Conservation (phyloP, 805 yeast genomes). For the Jamesozyma rosinii region DNA sequence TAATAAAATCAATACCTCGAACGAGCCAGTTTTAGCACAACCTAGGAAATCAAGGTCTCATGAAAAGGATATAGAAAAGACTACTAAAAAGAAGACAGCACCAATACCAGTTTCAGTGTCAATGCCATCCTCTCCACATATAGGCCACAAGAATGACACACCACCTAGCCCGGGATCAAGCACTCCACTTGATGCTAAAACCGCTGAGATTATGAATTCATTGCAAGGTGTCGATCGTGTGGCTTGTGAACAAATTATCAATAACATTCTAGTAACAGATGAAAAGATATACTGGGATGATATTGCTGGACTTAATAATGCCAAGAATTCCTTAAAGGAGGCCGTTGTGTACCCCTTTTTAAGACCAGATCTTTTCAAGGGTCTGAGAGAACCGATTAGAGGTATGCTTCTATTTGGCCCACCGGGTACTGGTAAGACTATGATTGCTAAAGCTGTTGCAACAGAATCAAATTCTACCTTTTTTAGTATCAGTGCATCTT, state of each 20-base stretch:
- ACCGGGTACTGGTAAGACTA: conserved; percentile 97
- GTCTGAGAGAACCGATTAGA: conserved; percentile 88
- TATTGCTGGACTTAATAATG: conserved; percentile 83
- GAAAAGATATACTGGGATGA: conserved; percentile 95
- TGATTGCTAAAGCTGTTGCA: conserved; percentile 96
- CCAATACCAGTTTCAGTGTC: neutral
- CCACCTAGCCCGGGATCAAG: neutral
- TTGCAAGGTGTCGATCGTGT: conserved; percentile 61
- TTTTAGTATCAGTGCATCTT: conserved; percentile 84
- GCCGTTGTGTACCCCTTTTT: conserved; percentile 94
- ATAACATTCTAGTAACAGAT: conserved; percentile 83
- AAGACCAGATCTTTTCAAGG: conserved; percentile 86
- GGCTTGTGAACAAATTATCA: conserved; percentile 77
- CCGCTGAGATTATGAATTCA: conserved; percentile 18
- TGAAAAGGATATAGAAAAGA: neutral
- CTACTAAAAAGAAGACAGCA: neutral
- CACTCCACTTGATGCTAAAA: conserved; percentile 1
- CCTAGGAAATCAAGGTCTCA: neutral
- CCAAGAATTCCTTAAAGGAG: conserved; percentile 82
- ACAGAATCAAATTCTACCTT: conserved; percentile 92
- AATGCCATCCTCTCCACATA: neutral
- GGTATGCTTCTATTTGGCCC: conserved; percentile 97
- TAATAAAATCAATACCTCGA: neutral
- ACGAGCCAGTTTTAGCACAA: neutral
- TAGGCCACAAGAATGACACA: neutral